phyloP scores from a whole-genome alignment of 2,329 filamentous ascomycete genomes.

The Passalora sequoiae region DNA sequence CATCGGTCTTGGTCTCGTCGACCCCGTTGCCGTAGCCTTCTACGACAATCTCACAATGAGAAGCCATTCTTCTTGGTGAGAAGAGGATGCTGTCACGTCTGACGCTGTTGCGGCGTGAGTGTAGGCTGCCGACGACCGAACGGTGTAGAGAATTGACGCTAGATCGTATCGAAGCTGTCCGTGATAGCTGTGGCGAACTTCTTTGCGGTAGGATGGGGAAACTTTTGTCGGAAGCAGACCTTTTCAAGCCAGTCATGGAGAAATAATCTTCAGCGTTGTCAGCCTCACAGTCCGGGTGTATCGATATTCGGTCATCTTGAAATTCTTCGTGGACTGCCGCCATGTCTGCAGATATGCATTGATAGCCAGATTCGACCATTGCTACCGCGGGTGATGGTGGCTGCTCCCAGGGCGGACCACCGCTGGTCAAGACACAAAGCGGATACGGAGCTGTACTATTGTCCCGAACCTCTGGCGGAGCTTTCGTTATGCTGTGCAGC shows the following conservation, averaged over 20 bases:
- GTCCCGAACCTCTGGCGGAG: constrained; percentile 58
- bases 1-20: constrained; percentile 3
- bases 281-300: constrained; percentile 45
- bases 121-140: constrained; percentile 28
- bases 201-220: constrained; percentile 19
- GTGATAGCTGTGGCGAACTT: constrained; percentile 23
- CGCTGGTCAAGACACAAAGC: constrained; percentile 46
- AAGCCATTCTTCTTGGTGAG: constrained; percentile 22
- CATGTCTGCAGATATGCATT: constrained; percentile 6
- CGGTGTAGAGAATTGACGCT: constrained; percentile 29
- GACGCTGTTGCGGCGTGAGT: constrained; percentile 21
- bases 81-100: constrained; percentile 12
- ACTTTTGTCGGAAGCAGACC: constrained; percentile 16
- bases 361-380: not conserved
- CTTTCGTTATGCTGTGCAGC: constrained; percentile 58
- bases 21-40: constrained; percentile 37
- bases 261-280: constrained; percentile 37
- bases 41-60: constrained; percentile 37
- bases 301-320: constrained; percentile 28
- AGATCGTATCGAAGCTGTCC: constrained; percentile 36
- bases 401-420: constrained; percentile 38
- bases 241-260: constrained; percentile 21
- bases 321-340: constrained; percentile 14
- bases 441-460: constrained; percentile 54
- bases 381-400: not conserved